Percentiles rank a stretch among this genome's conserved stretches.
These are phyloP conservation scores for Polygonum aviculare DNA, from an alignment of 148 eudicot genomes.

Conservation along the genomic window DNA sequence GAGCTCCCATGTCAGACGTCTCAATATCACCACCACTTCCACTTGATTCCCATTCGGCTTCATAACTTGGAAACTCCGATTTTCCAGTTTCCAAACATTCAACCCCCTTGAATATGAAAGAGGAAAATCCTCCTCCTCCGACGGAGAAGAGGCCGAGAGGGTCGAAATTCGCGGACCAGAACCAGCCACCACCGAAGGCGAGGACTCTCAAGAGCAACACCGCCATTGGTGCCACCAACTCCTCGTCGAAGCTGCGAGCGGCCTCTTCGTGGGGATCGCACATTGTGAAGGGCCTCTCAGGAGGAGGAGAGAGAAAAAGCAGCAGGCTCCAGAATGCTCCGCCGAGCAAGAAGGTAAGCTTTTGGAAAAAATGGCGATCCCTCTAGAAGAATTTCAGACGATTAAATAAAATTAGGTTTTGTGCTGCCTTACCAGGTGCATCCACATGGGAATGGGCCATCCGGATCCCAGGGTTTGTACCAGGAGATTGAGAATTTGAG, in stretches of 20 bases:
- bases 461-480: constrained; percentile 49
- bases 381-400: background rate
- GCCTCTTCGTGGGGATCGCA: constrained; percentile 57
- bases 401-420: background rate
- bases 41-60: background rate
- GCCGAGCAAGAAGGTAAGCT: constrained; percentile 7
- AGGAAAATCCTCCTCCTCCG: constrained; percentile 19
- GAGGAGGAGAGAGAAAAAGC: constrained; percentile 6
- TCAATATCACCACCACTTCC: background rate
- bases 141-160: constrained; percentile 29
- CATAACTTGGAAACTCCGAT: background rate
- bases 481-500: constrained; percentile 69
- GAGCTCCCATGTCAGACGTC: constrained; percentile 3
- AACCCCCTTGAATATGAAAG: constrained; percentile 26
- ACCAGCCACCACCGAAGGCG: constrained; percentile 35
- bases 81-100: background rate
- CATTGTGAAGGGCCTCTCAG: constrained; percentile 54
- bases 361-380: background rate
- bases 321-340: constrained; percentile 4
- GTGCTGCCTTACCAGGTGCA: constrained; percentile 27
- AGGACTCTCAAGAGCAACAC: constrained; percentile 20
- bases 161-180: constrained; percentile 50
- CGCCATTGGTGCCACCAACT: constrained; percentile 9
- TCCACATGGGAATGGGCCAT: constrained; percentile 28
- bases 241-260: constrained; percentile 29